These are phyloP conservation scores for Euphorbia corollata DNA, from an alignment of 441 rosid genomes.

Conservation along the genomic window DNA sequence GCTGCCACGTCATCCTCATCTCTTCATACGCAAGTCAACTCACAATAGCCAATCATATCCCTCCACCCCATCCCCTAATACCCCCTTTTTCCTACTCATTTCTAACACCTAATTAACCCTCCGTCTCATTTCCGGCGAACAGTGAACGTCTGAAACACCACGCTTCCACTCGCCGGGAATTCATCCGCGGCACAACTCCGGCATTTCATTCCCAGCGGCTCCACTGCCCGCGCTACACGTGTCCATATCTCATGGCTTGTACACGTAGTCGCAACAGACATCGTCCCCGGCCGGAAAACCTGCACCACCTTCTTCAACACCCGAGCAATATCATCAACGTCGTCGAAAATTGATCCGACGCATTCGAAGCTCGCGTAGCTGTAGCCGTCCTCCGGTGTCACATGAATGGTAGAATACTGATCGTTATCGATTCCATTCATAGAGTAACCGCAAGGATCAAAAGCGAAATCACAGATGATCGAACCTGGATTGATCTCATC, in stretches of 20 bases:
- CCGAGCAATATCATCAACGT: constrained; percentile 36
- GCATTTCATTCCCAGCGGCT: constrained; percentile 64
- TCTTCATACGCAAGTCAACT: too few relatives aligned
- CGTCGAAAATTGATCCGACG: constrained; percentile 59
- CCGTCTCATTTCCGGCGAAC: constrained; percentile 50
- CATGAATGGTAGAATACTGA: constrained; percentile 90
- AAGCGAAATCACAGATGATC: constrained; percentile 72
- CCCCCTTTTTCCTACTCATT: constrained; percentile 9
- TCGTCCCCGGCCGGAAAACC: constrained; percentile 64
- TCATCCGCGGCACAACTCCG: constrained; percentile 64
- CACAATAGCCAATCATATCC: constrained; percentile 22
- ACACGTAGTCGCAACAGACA: constrained; percentile 69
- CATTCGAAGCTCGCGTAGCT: constrained; percentile 95
- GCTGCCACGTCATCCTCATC: too few relatives aligned
- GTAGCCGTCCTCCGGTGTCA: constrained; percentile 89
- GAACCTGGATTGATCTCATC: constrained; percentile 56
- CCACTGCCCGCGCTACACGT: constrained; percentile 53
- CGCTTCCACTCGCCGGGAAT: constrained; percentile 61
- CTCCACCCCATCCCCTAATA: constrained; percentile 30
- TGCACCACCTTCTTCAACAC: constrained; percentile 50
- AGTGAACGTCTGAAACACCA: constrained; percentile 73
- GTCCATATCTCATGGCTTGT: constrained; percentile 49
- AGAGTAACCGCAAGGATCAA: constrained; percentile 95
- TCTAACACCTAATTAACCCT: constrained; percentile 10
- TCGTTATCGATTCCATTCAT: constrained; percentile 86